Percentiles rank a stretch among this genome's conserved stretches.
Evolutionary conservation across 768 basidiomycete species (phyloP).

Genomic region (Lactarius sp.): DNA sequence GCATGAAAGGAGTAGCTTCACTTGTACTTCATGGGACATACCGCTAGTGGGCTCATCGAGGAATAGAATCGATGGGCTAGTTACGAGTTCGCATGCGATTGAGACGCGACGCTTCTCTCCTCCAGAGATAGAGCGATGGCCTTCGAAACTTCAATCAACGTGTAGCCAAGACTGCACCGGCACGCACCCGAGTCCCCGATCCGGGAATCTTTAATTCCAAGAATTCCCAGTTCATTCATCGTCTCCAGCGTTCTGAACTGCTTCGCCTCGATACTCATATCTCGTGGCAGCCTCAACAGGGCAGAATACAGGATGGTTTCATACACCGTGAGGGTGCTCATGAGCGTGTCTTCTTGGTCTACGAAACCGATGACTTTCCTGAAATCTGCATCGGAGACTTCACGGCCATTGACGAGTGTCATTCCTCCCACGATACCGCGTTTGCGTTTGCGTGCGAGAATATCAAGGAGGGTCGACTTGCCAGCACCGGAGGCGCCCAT

Average conservation of each 20-base stretch:
- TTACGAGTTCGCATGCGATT: conserved; percentile 97
- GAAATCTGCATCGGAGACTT: conserved; percentile 69
- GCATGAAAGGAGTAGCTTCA: neutral
- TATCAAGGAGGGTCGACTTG: conserved; percentile 94
- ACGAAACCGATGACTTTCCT: conserved; percentile 89
- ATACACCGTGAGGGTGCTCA: conserved; percentile 96
- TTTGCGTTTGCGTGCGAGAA: conserved; percentile 88
- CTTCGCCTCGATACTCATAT: conserved; percentile 96
- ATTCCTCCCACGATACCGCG: conserved; percentile 69
- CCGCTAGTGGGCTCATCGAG: conserved; percentile 97
- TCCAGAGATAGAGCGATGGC: conserved; percentile 87
- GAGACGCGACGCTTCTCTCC: conserved; percentile 96
- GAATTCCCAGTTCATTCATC: conserved; percentile 90
- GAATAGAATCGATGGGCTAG: conserved; percentile 92
- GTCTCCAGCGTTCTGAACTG: conserved; percentile 92
- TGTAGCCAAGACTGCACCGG: neutral
- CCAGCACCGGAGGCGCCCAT: conserved; percentile 98
- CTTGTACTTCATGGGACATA: conserved; percentile 34
- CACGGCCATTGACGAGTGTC: conserved; percentile 81
- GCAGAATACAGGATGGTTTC: conserved; percentile 96
- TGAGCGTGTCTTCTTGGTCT: conserved; percentile 96
- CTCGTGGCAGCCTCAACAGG: conserved; percentile 79
- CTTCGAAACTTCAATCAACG: conserved; percentile 35
- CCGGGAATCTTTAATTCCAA: conserved; percentile 82
- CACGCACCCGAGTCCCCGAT: conserved; percentile 83